phyloP scores from a whole-genome alignment of 2,329 filamentous ascomycete species.

The Neonectria neomacrospora region DNA sequence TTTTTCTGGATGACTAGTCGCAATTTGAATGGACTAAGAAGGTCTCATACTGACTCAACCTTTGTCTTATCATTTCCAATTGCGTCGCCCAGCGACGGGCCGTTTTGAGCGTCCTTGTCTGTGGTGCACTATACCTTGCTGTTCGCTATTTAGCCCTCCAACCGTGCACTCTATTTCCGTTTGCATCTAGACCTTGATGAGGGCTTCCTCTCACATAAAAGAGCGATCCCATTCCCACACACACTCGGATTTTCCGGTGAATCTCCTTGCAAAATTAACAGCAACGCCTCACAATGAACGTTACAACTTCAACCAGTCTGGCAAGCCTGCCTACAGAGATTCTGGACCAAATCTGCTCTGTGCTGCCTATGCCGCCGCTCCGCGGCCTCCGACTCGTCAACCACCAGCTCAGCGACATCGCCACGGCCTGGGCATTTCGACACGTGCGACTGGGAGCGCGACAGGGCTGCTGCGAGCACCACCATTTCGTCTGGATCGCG shows the following conservation, averaged over 20 bases:
- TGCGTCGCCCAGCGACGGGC: neutral
- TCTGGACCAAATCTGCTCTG: conserved; percentile 6
- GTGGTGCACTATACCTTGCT: neutral
- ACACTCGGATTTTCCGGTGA: neutral
- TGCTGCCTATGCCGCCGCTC: conserved; percentile 11
- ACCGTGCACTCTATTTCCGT: neutral
- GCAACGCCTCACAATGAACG: conserved; percentile 1
- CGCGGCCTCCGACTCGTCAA: conserved; percentile 24
- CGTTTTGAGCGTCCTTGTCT: neutral
- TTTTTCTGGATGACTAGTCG: too few relatives aligned
- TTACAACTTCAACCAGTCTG: neutral
- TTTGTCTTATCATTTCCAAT: neutral
- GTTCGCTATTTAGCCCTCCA: neutral
- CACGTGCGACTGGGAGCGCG: conserved; percentile 20
- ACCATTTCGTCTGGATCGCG: conserved; percentile 13
- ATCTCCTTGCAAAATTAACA: neutral
- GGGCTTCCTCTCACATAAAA: neutral
- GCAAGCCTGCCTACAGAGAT: conserved; percentile 15
- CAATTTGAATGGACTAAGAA: neutral
- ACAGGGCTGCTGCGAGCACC: conserved; percentile 8
- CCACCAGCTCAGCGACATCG: conserved; percentile 9
- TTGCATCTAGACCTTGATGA: neutral
- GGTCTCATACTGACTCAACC: neutral
- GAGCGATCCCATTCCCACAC: neutral
- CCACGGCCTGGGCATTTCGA: conserved; percentile 22